These are phyloP conservation scores for Blepharisma stoltei DNA, from an alignment of 73 alveolate species.

Conservation along the genomic window DNA sequence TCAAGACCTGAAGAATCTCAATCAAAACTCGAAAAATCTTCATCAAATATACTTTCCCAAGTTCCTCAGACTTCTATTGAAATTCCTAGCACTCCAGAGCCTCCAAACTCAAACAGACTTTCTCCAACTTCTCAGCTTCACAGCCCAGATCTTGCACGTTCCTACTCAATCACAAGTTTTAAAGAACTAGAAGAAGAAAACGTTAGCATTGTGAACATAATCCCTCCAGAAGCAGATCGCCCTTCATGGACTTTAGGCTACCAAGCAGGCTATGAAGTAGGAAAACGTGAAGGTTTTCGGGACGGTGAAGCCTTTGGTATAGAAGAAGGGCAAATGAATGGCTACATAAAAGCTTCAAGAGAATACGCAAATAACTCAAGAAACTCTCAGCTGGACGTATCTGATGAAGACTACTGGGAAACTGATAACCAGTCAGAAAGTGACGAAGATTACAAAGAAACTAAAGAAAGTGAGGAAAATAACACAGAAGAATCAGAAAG, in stretches of 20 bases:
- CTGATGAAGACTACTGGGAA: not conserved
- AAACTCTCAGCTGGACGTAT: not conserved
- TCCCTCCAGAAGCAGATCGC: conserved; percentile 9
- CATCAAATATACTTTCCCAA: too few relatives aligned
- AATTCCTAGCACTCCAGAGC: too few relatives aligned
- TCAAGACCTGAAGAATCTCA: too few relatives aligned
- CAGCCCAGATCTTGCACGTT: too few relatives aligned
- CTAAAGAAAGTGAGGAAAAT: not conserved
- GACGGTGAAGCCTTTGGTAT: conserved; percentile 4
- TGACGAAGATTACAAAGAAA: not conserved
- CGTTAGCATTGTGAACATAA: not conserved
- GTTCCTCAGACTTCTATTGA: too few relatives aligned
- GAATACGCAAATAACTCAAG: not conserved
- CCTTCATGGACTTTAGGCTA: not conserved
- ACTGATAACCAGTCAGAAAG: not conserved
- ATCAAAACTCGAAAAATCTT: too few relatives aligned
- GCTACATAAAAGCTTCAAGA: conserved; percentile 5
- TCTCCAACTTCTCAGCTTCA: too few relatives aligned
- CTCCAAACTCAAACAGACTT: too few relatives aligned
- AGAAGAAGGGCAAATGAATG: conserved; percentile 14
- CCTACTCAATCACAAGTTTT: too few relatives aligned
- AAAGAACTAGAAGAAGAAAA: not conserved
- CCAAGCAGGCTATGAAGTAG: not conserved
- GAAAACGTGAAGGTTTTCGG: not conserved
- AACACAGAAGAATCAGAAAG: conserved; percentile 1